Base-by-base conservation (phyloP, 2,329 filamentous ascomycete genomes). In the Plenodomus biglobosus region DNA sequence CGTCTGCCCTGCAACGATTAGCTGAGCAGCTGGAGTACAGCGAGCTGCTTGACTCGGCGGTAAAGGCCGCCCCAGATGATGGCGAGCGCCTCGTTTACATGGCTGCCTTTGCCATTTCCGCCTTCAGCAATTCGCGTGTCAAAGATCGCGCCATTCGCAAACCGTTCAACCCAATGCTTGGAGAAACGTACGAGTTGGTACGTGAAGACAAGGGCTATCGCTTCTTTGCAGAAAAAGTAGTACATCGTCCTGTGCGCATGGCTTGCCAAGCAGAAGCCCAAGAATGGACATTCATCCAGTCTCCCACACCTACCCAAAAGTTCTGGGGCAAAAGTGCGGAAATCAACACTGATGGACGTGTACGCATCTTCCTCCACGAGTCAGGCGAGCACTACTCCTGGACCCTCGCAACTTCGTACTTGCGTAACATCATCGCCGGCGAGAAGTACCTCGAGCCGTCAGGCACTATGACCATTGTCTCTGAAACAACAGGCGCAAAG, bases 321-420 rank as follows among this genome's bases (percentile, higher is more conserved):
- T 99, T 99, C 76, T 97, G 94, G 94, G 94, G 94, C 46, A 97
- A 97, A 76, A 92, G 87, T 45, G 90, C 90, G 2, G 94, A 99
- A 72, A 84, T 99, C 53, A 94, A 89, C 52, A 97, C 91, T 0
- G 92, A 96, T 45, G 94, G 94, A 2, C 87, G 90, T 20, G 85
- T 90, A 3, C 84, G 92, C 40, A 79, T 96, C 34, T 84, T 85
- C 34, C 76, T 99, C 21, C 85, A 94, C 66, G 80, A 81, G 7
- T 82, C 78, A 1, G 88, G 90, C 45, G 92, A 97, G 68, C 81
- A 85, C 52, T 99, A 92, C 75, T 92, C 86, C 60, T 99, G 91
- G 90, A 87, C 82, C 38, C 80, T 90, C 16, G 90, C 92, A 1
- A 96, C 90, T 3, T 90, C 88, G 57, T 97, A 96, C 74, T 75